Evolutionary conservation across 805 yeast species (phyloP), one percentile per base, ranked within the genome.

Genomic region (Clavispora vitiphila): DNA sequence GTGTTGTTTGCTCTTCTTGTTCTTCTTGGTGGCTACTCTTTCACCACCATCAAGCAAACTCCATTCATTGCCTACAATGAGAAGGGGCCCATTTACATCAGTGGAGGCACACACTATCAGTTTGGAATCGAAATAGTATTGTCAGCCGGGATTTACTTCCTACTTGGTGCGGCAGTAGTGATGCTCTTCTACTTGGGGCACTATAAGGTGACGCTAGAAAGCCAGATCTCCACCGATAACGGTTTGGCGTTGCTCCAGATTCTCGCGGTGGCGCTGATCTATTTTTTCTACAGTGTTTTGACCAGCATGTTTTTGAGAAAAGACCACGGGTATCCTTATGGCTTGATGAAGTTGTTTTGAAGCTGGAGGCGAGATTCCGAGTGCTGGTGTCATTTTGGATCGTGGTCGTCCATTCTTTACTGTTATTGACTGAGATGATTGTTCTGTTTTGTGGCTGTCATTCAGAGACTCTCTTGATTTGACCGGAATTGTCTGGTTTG

Each of bases 91-190:
- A 74, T 80, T 60, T 72, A 67, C 50, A 72, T 82, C 42, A 74
- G 84, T 43, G 87, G 87, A 11, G 88, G 86, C 3, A 60, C 64
- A 3, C 76, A 73, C 42, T 80, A 79, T 68, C 91, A 84, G 61
- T 79, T 83, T 60, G 91, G 93, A 0, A 61, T 76, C 4, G 95
- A 86, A 55, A 71, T 80, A 3, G 54, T 79, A 4, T 57, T 81
- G 2, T 73, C 83, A 7, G 72, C 77, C 3, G 57, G 53, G 2
- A 65, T 76, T 48, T 86, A 85, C 51, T 47, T 72, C 5, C 50
- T 61, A 0, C 64, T 84, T 48, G 77, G 74, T 0, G 39, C 60
- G 0, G 44, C 70, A 4, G 39, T 76, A n/a, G 52, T 76, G 9
- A 39, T 55, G 0, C 57, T 84, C 34, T 64, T 76, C 4, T 55